These are phyloP conservation scores for Cutaneotrichosporon dermatis DNA, from an alignment of 1,284 basidiomycete species.

Conservation along the genomic window DNA sequence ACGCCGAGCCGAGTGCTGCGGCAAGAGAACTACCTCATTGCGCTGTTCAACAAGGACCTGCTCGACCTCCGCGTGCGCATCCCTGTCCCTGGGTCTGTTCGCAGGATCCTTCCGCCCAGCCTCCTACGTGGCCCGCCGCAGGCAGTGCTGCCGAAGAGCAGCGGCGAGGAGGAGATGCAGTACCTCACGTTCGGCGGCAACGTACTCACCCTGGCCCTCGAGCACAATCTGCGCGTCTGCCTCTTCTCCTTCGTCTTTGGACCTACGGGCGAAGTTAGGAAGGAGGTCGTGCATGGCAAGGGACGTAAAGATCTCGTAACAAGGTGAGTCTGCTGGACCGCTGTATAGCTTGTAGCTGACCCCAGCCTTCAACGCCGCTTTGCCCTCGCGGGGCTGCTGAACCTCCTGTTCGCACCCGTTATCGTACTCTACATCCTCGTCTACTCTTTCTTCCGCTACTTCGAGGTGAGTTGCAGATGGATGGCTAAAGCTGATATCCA, in stretches of 20 bases:
- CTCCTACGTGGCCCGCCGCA: constrained; percentile 27
- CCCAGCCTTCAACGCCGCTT: constrained; percentile 74
- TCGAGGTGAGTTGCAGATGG: constrained; percentile 64
- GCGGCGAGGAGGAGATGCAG: constrained; percentile 14
- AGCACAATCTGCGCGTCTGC: constrained; percentile 95
- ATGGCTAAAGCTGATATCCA: constrained; percentile 39
- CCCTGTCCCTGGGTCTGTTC: constrained; percentile 60
- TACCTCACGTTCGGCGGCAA: constrained; percentile 46
- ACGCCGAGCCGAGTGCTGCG: constrained; percentile 72
- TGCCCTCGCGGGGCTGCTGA: constrained; percentile 92
- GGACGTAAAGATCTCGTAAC: constrained; percentile 73
- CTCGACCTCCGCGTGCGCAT: constrained; percentile 70
- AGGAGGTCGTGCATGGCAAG: constrained; percentile 81
- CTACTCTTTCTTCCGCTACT: constrained; percentile 99
- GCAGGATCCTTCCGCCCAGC: constrained; percentile 29
- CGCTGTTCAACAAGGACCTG: constrained; percentile 93
- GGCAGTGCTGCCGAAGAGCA: constrained; percentile 23
- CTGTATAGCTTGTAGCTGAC: background rate
- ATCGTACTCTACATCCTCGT: constrained; percentile 94
- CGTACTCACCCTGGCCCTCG: constrained; percentile 74
- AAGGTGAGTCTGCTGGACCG: constrained; percentile 57
- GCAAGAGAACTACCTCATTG: constrained; percentile 96
- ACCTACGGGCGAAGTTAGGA: constrained; percentile 74
- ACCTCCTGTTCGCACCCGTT: constrained; percentile 91
- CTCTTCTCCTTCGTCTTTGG: constrained; percentile 93